Evolutionary conservation across 768 basidiomycete species (phyloP), one percentile per base, ranked within the genome.

Genomic region (Infundibulicybe gibba): DNA sequence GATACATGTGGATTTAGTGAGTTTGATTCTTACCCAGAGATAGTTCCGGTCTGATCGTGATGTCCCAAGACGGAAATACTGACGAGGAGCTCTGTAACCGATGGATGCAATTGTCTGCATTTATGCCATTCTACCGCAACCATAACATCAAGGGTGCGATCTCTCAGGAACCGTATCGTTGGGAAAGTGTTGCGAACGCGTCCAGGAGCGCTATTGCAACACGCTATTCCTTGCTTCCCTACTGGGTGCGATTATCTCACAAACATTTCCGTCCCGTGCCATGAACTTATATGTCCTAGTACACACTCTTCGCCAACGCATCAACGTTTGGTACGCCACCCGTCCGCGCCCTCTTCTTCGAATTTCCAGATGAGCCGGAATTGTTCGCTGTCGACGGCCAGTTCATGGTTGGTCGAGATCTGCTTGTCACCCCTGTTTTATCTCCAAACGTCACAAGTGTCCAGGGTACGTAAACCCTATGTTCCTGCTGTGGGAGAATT

Each of bases 31-130:
- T 5, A 32, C 41, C 61, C 58, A 38, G 35, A 38, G 6, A 3
- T 6, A 38, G 10, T 19, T n/a, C 35, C 17, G 14, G 35, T n/a
- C 35, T 38, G 10, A 38, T 38, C 17, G 10, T 38, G 14, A 19
- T 51, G 43, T 40, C 34, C 11, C 19, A 49, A 71, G 67, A 70
- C 50, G 78, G 69, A 2, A 89, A 90, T 60, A 82, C 83, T 6
- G 79, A 88, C 54, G 89, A 91, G 61, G 87, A 90, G 60, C 72
- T 92, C 9, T 87, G 87, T 64, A 83, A 82, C 51, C 77, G 90
- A 14, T 92, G 90, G 90, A 90, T 88, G 87, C 82, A 85, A 60
- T 74, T 90, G n/a, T 74, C 85, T 3, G 89, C 88, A 1, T 91
- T 91, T 61, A 76, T 76, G 20, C 89, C 89, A 5, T 92, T 92